These are phyloP conservation scores for Schwanniomyces occidentalis DNA, from an alignment of 805 yeast genomes.

Conservation along the genomic window DNA sequence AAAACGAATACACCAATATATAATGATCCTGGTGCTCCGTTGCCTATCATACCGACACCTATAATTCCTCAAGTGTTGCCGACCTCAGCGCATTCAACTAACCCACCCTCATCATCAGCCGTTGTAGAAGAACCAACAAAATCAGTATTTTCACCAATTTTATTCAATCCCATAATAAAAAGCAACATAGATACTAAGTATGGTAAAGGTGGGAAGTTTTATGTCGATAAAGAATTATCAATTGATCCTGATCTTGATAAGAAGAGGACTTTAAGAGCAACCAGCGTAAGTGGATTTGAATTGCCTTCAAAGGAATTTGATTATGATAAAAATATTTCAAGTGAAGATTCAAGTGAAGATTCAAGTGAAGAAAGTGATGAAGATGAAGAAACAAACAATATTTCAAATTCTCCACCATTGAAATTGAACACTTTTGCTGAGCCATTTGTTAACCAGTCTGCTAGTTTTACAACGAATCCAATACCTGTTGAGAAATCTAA, in stretches of 20 bases:
- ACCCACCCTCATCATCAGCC: conserved; percentile 8
- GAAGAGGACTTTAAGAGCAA: conserved; percentile 28
- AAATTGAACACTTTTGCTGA: conserved; percentile 25
- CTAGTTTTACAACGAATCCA: background rate
- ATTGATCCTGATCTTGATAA: conserved; percentile 19
- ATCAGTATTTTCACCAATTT: conserved; percentile 80
- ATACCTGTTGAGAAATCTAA: background rate
- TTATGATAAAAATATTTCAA: conserved; percentile 10
- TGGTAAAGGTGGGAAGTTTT: conserved; percentile 87
- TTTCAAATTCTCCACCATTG: conserved; percentile 24
- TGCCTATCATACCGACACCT: conserved; percentile 57
- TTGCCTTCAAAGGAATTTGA: conserved; percentile 10
- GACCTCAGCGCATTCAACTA: conserved; percentile 10
- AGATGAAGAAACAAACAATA: conserved; percentile 27
- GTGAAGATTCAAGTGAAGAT: conserved; percentile 10
- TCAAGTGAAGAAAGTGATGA: conserved; percentile 34
- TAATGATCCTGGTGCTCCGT: conserved; percentile 83
- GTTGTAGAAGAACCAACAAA: conserved; percentile 16
- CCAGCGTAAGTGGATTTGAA: conserved; percentile 34
- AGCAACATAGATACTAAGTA: conserved; percentile 82
- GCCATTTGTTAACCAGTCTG: conserved; percentile 8
- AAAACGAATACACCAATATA: conserved; percentile 50
- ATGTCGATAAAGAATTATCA: conserved; percentile 45
- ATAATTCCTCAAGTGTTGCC: conserved; percentile 28
- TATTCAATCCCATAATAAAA: conserved; percentile 77